Evolutionary conservation across 2,329 filamentous ascomycete genomes (phyloP).

Genomic region (Falciphora oryzae): DNA sequence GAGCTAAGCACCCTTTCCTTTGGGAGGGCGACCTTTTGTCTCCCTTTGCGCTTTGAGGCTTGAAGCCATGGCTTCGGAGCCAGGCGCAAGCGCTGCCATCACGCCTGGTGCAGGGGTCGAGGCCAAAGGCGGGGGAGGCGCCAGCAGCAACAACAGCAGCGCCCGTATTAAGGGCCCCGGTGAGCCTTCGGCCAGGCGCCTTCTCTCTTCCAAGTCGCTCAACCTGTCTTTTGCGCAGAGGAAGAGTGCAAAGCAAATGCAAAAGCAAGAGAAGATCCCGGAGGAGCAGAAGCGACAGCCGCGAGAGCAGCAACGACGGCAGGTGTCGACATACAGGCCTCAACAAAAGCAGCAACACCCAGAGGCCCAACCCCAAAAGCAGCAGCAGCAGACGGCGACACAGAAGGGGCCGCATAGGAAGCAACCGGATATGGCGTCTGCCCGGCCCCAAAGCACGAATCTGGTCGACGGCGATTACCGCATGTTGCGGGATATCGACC

Average conservation of each 20-base stretch:
- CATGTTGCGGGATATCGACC: conserved; percentile 33
- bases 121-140: neutral
- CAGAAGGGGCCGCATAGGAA: neutral
- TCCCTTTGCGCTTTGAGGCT: neutral
- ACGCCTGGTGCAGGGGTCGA: neutral
- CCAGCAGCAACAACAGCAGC: neutral
- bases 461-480: conserved; percentile 30
- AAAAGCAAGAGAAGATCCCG: neutral
- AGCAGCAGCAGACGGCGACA: neutral
- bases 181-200: neutral
- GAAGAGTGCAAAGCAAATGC: neutral
- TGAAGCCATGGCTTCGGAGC: neutral
- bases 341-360: conserved; percentile 1
- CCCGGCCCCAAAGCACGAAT: conserved; percentile 16
- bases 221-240: conserved; percentile 7
- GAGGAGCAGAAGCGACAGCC: neutral
- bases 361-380: neutral
- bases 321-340: neutral
- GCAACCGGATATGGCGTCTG: neutral
- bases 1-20: neutral
- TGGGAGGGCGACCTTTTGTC: too few species aligned
- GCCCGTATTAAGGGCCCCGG: conserved; percentile 2
- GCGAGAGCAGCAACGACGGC: neutral
- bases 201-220: conserved; percentile 2
- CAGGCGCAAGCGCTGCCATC: conserved; percentile 1